Conservation (phyloP, 169 alveolate genomes). For the Plasmodium gaboni region DNA sequence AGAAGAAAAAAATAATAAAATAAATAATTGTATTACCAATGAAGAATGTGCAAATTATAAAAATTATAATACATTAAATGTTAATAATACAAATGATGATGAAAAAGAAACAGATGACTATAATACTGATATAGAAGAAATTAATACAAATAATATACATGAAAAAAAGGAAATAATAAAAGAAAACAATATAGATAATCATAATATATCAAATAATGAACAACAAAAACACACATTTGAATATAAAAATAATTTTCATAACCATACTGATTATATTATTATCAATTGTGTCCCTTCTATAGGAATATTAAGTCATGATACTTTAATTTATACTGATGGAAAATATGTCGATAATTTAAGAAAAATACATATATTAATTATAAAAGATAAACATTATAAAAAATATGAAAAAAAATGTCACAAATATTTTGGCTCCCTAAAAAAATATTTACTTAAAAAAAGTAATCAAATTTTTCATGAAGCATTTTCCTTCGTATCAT, state of each 20-base stretch:
- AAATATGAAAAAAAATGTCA: constrained; percentile 48
- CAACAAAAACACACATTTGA: neutral
- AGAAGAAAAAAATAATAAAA: neutral
- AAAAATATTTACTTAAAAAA: constrained; percentile 59
- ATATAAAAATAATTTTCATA: neutral
- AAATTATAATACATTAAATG: too few relatives aligned
- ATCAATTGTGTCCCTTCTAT: constrained; percentile 47
- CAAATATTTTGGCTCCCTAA: constrained; percentile 32
- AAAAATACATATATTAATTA: constrained; percentile 57
- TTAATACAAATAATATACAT: neutral
- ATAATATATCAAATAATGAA: neutral
- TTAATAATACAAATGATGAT: neutral
- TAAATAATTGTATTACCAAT: neutral
- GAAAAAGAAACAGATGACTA: neutral
- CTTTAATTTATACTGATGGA: constrained; percentile 69
- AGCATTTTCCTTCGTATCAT: constrained; percentile 43
- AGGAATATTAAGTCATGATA: constrained; percentile 46
- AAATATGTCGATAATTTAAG: constrained; percentile 56
- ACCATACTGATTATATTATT: constrained; percentile 21
- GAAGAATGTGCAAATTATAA: neutral
- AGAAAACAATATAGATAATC: neutral
- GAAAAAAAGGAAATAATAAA: neutral
- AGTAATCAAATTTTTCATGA: constrained; percentile 55
- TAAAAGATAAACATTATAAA: constrained; percentile 51
- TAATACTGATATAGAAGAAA: neutral